Evolutionary conservation across 495 filamentous ascomycete species (phyloP).

Genomic region (Pyrenula aspistea): DNA sequence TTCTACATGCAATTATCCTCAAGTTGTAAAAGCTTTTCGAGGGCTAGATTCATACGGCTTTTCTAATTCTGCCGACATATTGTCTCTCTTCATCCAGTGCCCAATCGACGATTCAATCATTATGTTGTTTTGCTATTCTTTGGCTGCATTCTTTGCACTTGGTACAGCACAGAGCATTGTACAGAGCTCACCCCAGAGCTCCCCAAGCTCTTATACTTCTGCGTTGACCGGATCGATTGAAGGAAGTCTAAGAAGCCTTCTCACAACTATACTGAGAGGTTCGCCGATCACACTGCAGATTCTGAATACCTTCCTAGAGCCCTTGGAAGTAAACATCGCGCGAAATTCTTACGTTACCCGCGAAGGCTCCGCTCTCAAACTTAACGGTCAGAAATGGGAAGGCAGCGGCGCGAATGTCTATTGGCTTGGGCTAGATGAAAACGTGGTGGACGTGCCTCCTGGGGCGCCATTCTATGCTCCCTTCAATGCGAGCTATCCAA

Average conservation of each 20-base stretch:
- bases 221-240: background rate
- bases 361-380: slow-evolving; percentile 24
- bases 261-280: background rate
- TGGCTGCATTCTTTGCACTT: background rate
- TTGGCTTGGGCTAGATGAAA: slow-evolving; percentile 47
- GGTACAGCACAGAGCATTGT: background rate
- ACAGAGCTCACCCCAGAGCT: background rate
- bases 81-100: too few relatives aligned
- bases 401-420: slow-evolving; percentile 42
- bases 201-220: background rate
- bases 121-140: background rate
- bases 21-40: too few relatives aligned
- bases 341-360: slow-evolving; percentile 16
- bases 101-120: background rate
- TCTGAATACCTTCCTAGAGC: slow-evolving; percentile 3
- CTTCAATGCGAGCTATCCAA: slow-evolving; percentile 38
- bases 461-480: slow-evolving; percentile 37
- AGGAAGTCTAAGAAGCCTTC: background rate
- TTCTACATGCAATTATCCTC: too few relatives aligned
- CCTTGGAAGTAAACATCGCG: slow-evolving; percentile 6
- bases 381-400: slow-evolving; percentile 32
- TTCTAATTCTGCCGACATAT: too few relatives aligned
- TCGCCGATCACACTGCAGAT: slow-evolving; percentile 7
- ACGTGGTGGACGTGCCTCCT: slow-evolving; percentile 31
- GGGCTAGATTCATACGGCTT: too few relatives aligned